Evolutionary conservation across 257 asterid species (phyloP), one percentile per base, ranked within the genome.

Genomic region (Sherardia arvensis): DNA sequence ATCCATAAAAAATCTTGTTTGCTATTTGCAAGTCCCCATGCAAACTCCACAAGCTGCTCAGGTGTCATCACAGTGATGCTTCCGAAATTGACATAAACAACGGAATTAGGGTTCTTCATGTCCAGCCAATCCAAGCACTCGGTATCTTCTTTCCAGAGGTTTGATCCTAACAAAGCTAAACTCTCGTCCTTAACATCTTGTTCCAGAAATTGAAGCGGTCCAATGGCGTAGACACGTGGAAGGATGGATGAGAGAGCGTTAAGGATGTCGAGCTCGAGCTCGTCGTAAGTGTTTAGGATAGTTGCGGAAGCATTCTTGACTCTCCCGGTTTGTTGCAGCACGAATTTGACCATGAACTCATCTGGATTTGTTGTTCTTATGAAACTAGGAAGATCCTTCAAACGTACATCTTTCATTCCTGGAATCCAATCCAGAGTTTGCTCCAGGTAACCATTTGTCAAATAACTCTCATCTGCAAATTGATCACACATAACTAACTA

Each of bases 1-100:
- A 86, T 49, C 91, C 94, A 86, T 21, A 86, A 53, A 43, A 86
- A 83, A 0, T 56, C 2, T 36, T 59, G 75, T 57, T 68, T 63
- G 32, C 83, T 83, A 55, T 78, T 77, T 0, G 81, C 87, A 38
- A 84, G 81, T 1, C 88, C 95, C 84, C 84, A 79, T 0, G 86
- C 91, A 18, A 86, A 79, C 70, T 83, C 86, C 4, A 55, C 56
- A 0, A 86, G 80, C 28, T 86, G 85, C 2, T 62, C 33, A 0
- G 73, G 38, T 1, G 85, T 77, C 74, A 84, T 74, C 1, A 68
- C 71, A 1, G 89, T 69, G 5, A 81, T 77, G 76, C 88, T 71
- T 29, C 80, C 86, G 15, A 83, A 80, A 30, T 74, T 76, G 1
- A 83, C 81, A 36, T 83, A 83, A 21, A 83, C 71, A 11, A 80